Percentiles rank a stretch among this genome's conserved stretches.
These are phyloP conservation scores for Zymoseptoria passerinii DNA, from an alignment of 2,329 filamentous ascomycete genomes.

Conservation along the genomic window DNA sequence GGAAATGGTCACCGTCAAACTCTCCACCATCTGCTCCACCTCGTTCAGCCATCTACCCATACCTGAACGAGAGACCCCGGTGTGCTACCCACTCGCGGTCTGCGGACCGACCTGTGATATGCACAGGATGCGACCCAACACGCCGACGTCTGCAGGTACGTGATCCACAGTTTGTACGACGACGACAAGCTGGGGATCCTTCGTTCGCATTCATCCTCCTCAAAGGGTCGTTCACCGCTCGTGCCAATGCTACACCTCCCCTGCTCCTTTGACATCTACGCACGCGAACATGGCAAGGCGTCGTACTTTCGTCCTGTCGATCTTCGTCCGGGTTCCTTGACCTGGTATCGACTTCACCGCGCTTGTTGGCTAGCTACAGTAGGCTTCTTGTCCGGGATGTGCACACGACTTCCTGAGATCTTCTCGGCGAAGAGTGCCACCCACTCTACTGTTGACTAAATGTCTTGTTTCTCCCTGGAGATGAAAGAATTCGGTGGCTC, in stretches of 20 bases:
- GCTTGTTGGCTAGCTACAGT: background rate
- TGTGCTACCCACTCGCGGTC: background rate
- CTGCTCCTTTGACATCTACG: background rate
- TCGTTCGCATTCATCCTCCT: background rate
- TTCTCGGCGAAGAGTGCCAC: background rate
- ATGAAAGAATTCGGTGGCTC: background rate
- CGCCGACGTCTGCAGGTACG: background rate
- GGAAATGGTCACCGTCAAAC: too few relatives aligned
- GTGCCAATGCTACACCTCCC: background rate
- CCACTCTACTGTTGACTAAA: background rate
- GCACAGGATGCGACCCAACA: background rate
- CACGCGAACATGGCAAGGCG: background rate
- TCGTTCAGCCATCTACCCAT: too few relatives aligned
- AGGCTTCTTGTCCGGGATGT: background rate
- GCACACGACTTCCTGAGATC: background rate
- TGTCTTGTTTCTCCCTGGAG: background rate
- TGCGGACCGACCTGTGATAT: background rate
- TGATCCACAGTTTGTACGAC: background rate
- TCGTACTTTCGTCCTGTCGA: background rate
- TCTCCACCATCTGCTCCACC: background rate
- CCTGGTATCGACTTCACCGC: background rate
- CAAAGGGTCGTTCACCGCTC: background rate
- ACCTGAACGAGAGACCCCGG: background rate
- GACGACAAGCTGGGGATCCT: background rate
- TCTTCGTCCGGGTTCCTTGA: background rate